Evolutionary conservation across 1,284 basidiomycete genomes (phyloP), one percentile per base, ranked within the genome.

Genomic region (Boletus sp.): DNA sequence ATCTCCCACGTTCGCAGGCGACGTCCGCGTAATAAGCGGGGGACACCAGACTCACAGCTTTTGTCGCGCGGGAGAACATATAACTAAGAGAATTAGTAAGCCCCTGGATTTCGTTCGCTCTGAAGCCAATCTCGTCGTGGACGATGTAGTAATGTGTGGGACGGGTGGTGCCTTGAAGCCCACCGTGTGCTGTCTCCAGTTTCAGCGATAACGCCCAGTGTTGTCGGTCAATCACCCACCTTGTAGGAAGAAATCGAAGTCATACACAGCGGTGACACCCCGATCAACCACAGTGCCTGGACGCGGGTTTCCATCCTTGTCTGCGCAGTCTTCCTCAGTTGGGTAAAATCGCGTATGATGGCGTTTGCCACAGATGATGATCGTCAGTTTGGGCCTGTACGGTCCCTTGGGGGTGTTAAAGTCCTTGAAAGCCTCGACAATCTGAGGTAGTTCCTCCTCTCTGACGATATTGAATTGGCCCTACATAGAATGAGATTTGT

Each of bases 281-380:
- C 77, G 73, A 57, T 90, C 88, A 38, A 90, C 86, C 9, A 90
- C 83, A 10, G 87, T 88, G 8, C 87, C 87, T 5, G 88, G 77
- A 41, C 70, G 75, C 0, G 86, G 83, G 53, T 90, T 90, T 1
- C 84, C 84, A 48, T 86, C 77, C 4, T 64, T 55, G 44, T 83
- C 86, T 2, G 81, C 84, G 38, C 74, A 68, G 16, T 61, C 64
- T 9, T 68, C 67, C 39, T 84, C 78, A 1, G 81, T 84, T 7
- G 88, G 88, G 60, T 80, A 91, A 71, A 91, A 91, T 12, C 88
- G 81, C 9, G 88, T 88, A 61, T 91, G 86, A 56, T 91, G 90
- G 2, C 89, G 78, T 68, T 91, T 91, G 17, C 84, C 82, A 61
- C 87, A 90, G 48, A 91, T 78, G 52, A 91, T 78, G 54, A 90